These are phyloP conservation scores for Cytospora leucostoma DNA, from an alignment of 2,329 filamentous ascomycete genomes.

Conservation along the genomic window DNA sequence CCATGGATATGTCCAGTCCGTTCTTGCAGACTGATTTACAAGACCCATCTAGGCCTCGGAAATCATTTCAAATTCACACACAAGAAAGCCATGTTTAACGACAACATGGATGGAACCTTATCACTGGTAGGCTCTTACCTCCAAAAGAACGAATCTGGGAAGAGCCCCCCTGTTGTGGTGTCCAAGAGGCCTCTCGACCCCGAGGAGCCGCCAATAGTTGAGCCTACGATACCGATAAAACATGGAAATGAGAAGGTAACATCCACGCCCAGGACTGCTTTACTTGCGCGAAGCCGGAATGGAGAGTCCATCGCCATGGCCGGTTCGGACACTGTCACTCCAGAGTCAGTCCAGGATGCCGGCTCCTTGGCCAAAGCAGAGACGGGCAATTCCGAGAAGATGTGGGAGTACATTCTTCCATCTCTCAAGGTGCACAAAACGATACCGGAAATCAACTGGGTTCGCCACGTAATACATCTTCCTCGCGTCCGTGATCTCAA, in stretches of 20 bases:
- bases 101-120: conserved; percentile 37
- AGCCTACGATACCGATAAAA: conserved; percentile 4
- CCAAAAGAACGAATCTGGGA: conserved; percentile 2
- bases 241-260: neutral
- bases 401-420: conserved; percentile 36
- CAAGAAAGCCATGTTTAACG: conserved; percentile 31
- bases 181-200: conserved; percentile 28
- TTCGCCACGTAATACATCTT: conserved; percentile 32
- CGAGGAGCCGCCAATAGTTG: conserved; percentile 20
- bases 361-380: neutral
- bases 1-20: conserved; percentile 23
- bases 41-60: neutral
- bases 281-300: neutral
- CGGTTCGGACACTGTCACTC: neutral
- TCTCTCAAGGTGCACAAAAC: conserved; percentile 29
- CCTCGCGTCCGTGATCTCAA: conserved; percentile 34
- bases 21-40: conserved; percentile 17
- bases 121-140: conserved; percentile 28
- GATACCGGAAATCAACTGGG: conserved; percentile 29
- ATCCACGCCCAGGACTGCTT: neutral
- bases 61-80: conserved; percentile 29
- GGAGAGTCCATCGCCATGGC: neutral
- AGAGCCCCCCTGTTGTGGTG: conserved; percentile 30
- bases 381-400: conserved; percentile 11
- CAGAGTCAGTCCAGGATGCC: neutral